Percentiles rank a stretch among this genome's conserved stretches.
Evolutionary conservation across 23 red algal genomes (phyloP).

Genomic region (Gracilaria gracilis): DNA sequence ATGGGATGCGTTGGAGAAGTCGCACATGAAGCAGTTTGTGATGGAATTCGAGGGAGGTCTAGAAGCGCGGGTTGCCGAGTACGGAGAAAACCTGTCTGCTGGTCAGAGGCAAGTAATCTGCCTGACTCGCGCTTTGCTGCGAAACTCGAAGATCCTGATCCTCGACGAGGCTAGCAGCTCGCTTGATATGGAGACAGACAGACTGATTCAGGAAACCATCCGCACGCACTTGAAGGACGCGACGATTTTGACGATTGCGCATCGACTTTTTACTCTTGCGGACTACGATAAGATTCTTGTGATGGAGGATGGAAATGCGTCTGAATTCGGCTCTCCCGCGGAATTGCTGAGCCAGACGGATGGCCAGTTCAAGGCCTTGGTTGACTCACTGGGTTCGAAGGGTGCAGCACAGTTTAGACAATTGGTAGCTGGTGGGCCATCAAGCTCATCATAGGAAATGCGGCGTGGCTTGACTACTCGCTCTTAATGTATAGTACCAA

Average conservation of each 20-base stretch:
- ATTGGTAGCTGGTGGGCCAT: conserved; percentile 17
- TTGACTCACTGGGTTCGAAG: conserved; percentile 63
- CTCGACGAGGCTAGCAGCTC: conserved; percentile 95
- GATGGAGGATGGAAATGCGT: conserved; percentile 78
- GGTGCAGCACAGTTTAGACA: conserved; percentile 61
- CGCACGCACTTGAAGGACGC: conserved; percentile 79
- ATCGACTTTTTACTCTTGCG: conserved; percentile 90
- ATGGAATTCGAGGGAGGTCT: conserved; percentile 79
- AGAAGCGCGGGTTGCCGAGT: conserved; percentile 87
- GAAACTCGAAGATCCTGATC: conserved; percentile 87
- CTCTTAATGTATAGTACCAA: background rate
- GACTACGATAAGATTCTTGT: conserved; percentile 90
- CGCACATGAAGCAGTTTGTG: conserved; percentile 85
- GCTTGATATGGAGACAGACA: conserved; percentile 92
- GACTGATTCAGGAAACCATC: conserved; percentile 90
- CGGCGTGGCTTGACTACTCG: background rate
- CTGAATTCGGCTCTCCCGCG: conserved; percentile 77
- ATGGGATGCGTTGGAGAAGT: conserved; percentile 89
- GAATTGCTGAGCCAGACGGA: conserved; percentile 50
- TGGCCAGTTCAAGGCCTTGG: conserved; percentile 66
- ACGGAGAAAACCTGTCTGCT: conserved; percentile 95
- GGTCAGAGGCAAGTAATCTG: conserved; percentile 98
- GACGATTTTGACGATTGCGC: conserved; percentile 97
- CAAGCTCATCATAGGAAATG: background rate
- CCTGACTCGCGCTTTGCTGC: conserved; percentile 86